phyloP scores from a whole-genome alignment of 1,139 yeast genomes.

The Scheffersomyces quercinus region DNA sequence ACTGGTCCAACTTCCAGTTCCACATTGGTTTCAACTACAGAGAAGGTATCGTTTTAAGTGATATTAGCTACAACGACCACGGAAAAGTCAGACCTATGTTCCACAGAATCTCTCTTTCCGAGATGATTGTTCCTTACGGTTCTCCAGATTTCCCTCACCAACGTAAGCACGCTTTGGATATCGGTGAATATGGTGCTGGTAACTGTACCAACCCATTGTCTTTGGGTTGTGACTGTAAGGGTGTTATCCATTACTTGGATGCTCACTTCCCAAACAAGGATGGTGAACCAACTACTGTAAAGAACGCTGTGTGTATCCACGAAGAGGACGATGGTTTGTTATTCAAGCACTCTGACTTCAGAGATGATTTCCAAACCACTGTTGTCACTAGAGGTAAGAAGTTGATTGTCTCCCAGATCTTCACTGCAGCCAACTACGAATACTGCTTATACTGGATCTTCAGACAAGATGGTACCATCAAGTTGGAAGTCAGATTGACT shows the following conservation, averaged over 20 bases:
- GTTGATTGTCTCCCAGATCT: conserved; percentile 73
- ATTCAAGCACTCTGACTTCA: conserved; percentile 80
- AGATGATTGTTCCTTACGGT: conserved; percentile 87
- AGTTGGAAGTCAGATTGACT: conserved; percentile 74
- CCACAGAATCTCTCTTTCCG: conserved; percentile 76
- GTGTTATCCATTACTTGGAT: conserved; percentile 78
- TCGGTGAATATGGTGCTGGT: conserved; percentile 88
- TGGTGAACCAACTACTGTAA: conserved; percentile 70
- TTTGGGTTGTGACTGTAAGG: conserved; percentile 83
- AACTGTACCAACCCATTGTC: conserved; percentile 77
- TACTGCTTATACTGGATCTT: conserved; percentile 81
- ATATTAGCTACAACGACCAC: conserved; percentile 70
- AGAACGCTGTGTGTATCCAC: conserved; percentile 79
- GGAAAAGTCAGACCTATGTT: conserved; percentile 70
- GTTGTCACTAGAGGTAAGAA: conserved; percentile 75
- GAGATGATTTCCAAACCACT: conserved; percentile 76
- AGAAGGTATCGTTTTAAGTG: conserved; percentile 80
- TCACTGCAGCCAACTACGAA: conserved; percentile 85
- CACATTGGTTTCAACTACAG: conserved; percentile 84
- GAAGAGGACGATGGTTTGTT: conserved; percentile 82
- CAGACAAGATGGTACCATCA: conserved; percentile 81
- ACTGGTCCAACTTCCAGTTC: conserved; percentile 75
- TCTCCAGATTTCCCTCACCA: conserved; percentile 78
- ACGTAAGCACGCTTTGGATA: conserved; percentile 82
- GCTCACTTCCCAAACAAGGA: conserved; percentile 66